Conservation (phyloP, 2,329 filamentous ascomycete species). For the Acephala macrosclerotiorum region DNA sequence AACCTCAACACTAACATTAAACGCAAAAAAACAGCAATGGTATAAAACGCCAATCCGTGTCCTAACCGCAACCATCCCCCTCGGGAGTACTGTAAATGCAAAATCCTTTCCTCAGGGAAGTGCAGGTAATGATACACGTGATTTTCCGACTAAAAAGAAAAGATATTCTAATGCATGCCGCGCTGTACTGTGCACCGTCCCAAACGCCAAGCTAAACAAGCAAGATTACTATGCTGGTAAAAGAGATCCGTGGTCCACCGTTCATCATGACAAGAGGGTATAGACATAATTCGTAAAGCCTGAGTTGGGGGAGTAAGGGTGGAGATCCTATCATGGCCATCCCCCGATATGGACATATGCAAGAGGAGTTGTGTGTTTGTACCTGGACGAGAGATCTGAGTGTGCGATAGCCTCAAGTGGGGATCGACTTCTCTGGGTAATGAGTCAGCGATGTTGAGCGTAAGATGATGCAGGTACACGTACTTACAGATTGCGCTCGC, state of each 20-base stretch:
- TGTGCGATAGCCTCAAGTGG: constrained; percentile 15
- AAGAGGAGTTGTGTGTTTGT: not conserved
- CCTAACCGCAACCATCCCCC: constrained; percentile 21
- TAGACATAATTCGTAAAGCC: constrained; percentile 9
- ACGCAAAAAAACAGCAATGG: not conserved
- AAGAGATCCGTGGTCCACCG: not conserved
- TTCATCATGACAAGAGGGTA: not conserved
- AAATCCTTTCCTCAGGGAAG: constrained; percentile 15
- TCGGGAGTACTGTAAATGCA: not conserved
- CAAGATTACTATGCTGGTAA: constrained; percentile 6
- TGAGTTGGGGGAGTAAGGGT: not conserved
- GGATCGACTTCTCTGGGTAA: constrained; percentile 15
- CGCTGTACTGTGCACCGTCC: not conserved
- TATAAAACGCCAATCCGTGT: constrained; percentile 12
- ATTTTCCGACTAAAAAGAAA: not conserved
- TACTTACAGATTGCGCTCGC: constrained; percentile 15
- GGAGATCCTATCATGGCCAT: constrained; percentile 11
- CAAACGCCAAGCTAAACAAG: not conserved
- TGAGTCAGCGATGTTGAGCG: not conserved
- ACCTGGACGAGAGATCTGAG: constrained; percentile 4
- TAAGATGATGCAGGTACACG: not conserved
- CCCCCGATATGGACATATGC: constrained; percentile 12
- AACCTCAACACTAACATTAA: not conserved
- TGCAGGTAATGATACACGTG: constrained; percentile 28
- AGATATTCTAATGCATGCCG: constrained; percentile 4